These are phyloP conservation scores for Alternaria consortialis DNA, from an alignment of 2,329 filamentous ascomycete species.

Conservation along the genomic window DNA sequence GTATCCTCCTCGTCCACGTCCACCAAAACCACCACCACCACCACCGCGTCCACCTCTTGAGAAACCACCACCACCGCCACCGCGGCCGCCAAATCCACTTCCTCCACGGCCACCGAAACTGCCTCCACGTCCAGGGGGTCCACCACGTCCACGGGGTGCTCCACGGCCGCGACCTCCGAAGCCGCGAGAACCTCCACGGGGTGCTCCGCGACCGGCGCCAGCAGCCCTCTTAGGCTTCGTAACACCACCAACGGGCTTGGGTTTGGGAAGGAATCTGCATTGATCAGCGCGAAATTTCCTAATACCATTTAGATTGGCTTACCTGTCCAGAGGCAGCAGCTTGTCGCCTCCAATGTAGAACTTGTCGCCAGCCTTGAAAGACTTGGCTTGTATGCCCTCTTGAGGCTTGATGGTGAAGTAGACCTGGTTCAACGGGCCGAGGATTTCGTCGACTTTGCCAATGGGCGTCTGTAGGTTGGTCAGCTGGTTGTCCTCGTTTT, in stretches of 20 bases:
- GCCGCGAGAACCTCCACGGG: conserved; percentile 43
- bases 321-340: conserved; percentile 89
- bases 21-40: conserved; percentile 26
- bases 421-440: conserved; percentile 96
- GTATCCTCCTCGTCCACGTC: conserved; percentile 45
- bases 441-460: conserved; percentile 97
- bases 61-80: conserved; percentile 54
- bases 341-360: conserved; percentile 97
- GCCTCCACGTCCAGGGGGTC: conserved; percentile 55
- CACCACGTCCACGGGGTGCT: conserved; percentile 59
- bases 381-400: conserved; percentile 92
- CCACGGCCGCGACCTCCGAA: conserved; percentile 55
- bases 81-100: conserved; percentile 49
- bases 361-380: conserved; percentile 96
- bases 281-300: conserved; percentile 27
- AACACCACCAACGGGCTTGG: conserved; percentile 76
- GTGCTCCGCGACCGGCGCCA: conserved; percentile 68
- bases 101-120: conserved; percentile 28
- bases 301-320: conserved; percentile 21
- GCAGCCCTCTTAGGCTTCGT: conserved; percentile 75
- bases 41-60: conserved; percentile 32
- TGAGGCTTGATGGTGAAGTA: conserved; percentile 98
- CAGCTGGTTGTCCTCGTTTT: conserved; percentile 20
- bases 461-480: conserved; percentile 71
- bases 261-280: conserved; percentile 87